These are phyloP conservation scores for Ustilago trichophora DNA, from an alignment of 1,284 basidiomycete genomes.

Conservation along the genomic window DNA sequence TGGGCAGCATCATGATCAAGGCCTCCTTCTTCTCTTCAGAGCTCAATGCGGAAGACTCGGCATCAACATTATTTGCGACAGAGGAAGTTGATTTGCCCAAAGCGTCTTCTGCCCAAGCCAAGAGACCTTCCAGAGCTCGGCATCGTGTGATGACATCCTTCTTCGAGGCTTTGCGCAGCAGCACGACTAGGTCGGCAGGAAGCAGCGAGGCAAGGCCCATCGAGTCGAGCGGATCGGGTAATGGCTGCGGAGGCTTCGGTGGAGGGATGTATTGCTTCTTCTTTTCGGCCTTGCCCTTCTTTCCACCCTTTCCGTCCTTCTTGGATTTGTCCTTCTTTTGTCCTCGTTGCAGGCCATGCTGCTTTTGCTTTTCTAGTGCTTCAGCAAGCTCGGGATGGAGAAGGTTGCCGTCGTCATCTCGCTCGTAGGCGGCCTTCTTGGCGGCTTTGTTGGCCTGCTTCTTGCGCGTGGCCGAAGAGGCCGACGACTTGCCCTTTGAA, in stretches of 20 bases:
- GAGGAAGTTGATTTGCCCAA: slow-evolving; percentile 68
- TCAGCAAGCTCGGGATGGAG: slow-evolving; percentile 26
- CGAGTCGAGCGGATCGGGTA: slow-evolving; percentile 89
- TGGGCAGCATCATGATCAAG: slow-evolving; percentile 77
- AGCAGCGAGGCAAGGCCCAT: slow-evolving; percentile 75
- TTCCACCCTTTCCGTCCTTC: slow-evolving; percentile 46
- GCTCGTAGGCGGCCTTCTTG: slow-evolving; percentile 52
- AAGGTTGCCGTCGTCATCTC: slow-evolving; percentile 36
- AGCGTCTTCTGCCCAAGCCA: slow-evolving; percentile 73
- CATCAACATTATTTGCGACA: slow-evolving; percentile 59
- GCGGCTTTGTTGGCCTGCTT: slow-evolving; percentile 63
- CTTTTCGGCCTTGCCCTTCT: slow-evolving; percentile 53
- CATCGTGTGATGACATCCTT: slow-evolving; percentile 88
- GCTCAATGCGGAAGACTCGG: slow-evolving; percentile 17
- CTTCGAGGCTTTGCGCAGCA: slow-evolving; percentile 84
- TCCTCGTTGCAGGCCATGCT: slow-evolving; percentile 36
- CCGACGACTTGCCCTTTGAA: slow-evolving; percentile 61
- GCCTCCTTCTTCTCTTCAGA: slow-evolving; percentile 67
- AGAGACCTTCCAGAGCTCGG: slow-evolving; percentile 85
- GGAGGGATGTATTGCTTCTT: slow-evolving; percentile 64
- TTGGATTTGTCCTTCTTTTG: slow-evolving; percentile 61
- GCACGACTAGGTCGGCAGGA: slow-evolving; percentile 80
- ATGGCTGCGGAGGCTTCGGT: slow-evolving; percentile 76
- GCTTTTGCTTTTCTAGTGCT: slow-evolving; percentile 30
- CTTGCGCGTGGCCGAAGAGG: slow-evolving; percentile 63